Percentiles rank a stretch among this genome's conserved stretches.
phyloP scores from a whole-genome alignment of 805 yeast species.

The Candida alai region DNA sequence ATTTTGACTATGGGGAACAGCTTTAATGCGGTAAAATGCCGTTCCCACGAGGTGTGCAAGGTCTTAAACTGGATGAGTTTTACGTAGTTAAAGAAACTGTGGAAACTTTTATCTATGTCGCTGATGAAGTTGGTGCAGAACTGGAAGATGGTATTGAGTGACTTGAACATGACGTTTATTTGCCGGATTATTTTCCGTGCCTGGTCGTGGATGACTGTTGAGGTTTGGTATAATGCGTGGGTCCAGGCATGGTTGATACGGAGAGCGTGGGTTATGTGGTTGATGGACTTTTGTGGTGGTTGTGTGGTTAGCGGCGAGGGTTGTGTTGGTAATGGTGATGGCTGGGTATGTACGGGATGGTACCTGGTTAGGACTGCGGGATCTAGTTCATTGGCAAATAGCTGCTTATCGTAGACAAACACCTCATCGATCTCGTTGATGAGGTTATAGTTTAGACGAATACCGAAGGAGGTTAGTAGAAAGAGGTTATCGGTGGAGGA shows the following conservation, averaged over 20 bases:
- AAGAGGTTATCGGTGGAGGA: constrained; percentile 32
- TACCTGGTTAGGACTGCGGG: neutral
- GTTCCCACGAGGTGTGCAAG: constrained; percentile 33
- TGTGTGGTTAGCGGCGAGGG: neutral
- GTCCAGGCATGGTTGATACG: constrained; percentile 52
- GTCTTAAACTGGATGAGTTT: constrained; percentile 40
- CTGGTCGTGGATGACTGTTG: constrained; percentile 26
- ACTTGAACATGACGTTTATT: constrained; percentile 40
- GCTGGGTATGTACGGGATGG: too few relatives aligned
- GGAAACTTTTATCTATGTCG: constrained; percentile 47
- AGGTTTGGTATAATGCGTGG: constrained; percentile 42
- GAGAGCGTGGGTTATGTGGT: constrained; percentile 29
- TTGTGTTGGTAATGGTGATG: constrained; percentile 2
- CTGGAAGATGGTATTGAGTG: constrained; percentile 45
- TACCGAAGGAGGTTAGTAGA: constrained; percentile 62
- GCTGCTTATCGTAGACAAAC: constrained; percentile 59
- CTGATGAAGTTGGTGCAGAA: constrained; percentile 46
- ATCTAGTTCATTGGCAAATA: constrained; percentile 34
- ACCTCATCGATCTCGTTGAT: constrained; percentile 51
- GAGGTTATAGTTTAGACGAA: constrained; percentile 52
- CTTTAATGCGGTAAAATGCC: constrained; percentile 31
- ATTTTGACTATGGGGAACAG: constrained; percentile 35
- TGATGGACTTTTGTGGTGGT: constrained; percentile 13
- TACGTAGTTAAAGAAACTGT: constrained; percentile 32
- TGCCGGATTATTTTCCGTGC: constrained; percentile 27